Evolutionary conservation across 2,329 filamentous ascomycete genomes (phyloP).

Genomic region (Cercospora sesami): DNA sequence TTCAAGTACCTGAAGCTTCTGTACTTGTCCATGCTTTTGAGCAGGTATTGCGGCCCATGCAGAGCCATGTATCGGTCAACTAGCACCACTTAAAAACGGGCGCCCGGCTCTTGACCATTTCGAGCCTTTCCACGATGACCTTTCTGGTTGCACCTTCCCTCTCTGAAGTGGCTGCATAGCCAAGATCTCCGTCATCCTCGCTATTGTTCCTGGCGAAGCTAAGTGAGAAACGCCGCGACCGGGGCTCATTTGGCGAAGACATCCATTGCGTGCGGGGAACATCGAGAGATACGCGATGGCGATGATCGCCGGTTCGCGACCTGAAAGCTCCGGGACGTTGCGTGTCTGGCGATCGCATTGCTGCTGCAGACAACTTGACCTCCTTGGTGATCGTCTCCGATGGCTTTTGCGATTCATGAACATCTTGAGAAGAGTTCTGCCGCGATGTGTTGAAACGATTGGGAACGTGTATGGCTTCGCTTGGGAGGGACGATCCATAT

Average conservation of each 20-base stretch:
- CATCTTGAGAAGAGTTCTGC: slow-evolving; percentile 46
- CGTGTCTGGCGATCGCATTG: slow-evolving; percentile 11
- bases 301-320: slow-evolving; percentile 35
- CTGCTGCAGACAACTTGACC: slow-evolving; percentile 23
- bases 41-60: neutral
- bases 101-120: slow-evolving; percentile 92
- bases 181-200: slow-evolving; percentile 86
- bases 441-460: slow-evolving; percentile 53
- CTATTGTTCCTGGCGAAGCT: slow-evolving; percentile 24
- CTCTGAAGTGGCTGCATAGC: slow-evolving; percentile 89
- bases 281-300: slow-evolving; percentile 27
- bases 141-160: slow-evolving; percentile 89
- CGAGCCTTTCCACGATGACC: slow-evolving; percentile 93
- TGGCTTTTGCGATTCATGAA: slow-evolving; percentile 30
- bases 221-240: slow-evolving; percentile 48
- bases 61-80: neutral
- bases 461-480: slow-evolving; percentile 36
- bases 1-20: too few relatives aligned
- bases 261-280: slow-evolving; percentile 29
- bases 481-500: slow-evolving; percentile 39
- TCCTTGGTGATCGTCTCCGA: slow-evolving; percentile 12
- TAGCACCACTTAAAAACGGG: slow-evolving; percentile 98
- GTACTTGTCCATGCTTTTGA: neutral
- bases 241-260: slow-evolving; percentile 30
- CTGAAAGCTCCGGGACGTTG: slow-evolving; percentile 29